Conservation (phyloP, 176 grass and related monocot genomes). For the Coix lacrymajobi region DNA sequence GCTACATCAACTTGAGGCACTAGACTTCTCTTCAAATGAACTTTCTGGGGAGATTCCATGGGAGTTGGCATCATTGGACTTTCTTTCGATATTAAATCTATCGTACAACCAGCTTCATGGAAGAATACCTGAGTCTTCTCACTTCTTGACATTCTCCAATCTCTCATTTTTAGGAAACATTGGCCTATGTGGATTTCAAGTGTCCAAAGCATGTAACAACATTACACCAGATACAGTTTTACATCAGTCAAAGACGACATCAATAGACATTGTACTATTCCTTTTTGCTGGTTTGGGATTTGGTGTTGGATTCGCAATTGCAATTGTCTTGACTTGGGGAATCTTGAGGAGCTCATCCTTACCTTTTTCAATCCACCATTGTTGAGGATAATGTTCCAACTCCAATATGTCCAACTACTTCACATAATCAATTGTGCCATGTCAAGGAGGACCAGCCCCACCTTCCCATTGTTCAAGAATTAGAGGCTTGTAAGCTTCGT, state of each 20-base stretch:
- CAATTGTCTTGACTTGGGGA: neutral
- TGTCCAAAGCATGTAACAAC: neutral
- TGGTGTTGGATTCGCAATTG: neutral
- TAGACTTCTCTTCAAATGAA: neutral
- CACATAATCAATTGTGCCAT: neutral
- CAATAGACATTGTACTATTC: neutral
- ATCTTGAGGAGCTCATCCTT: neutral
- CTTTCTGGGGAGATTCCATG: constrained; percentile 7
- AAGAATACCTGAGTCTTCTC: neutral
- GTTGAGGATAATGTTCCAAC: neutral
- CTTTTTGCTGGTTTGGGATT: constrained; percentile 8
- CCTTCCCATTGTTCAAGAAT: neutral
- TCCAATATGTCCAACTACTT: neutral
- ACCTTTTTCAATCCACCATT: neutral
- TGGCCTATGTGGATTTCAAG: neutral
- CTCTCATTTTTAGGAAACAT: neutral
- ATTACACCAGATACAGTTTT: neutral
- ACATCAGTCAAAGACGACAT: neutral
- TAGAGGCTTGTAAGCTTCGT: neutral
- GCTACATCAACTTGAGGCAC: neutral
- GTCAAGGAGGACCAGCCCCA: neutral
- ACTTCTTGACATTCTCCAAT: constrained; percentile 3
- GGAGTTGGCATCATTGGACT: neutral
- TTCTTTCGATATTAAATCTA: neutral
- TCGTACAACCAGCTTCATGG: neutral